A percentile compares a stretch with the other conserved stretches of the same genome.
Conservation (phyloP, 176 grass and related monocot species). For the Hyparrhenia diplandra region DNA sequence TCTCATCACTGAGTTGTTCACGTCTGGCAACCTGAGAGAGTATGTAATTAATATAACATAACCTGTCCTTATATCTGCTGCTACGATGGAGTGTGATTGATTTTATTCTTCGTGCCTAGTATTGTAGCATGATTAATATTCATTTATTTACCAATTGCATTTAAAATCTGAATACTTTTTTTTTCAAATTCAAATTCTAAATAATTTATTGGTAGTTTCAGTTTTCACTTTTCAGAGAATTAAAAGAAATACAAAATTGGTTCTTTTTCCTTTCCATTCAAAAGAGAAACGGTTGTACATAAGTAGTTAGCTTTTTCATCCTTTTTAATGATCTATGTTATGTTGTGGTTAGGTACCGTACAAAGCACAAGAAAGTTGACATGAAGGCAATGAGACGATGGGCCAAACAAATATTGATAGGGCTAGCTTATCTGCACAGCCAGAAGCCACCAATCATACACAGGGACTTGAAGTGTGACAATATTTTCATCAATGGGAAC, state of each 20-base stretch:
- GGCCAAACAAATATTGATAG: conserved; percentile 45
- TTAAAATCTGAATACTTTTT: background rate
- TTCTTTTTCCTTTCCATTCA: background rate
- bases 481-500: conserved; percentile 63
- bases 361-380: conserved; percentile 52
- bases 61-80: background rate
- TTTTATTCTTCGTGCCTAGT: background rate
- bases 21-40: conserved; percentile 52
- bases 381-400: conserved; percentile 48
- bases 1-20: conserved; percentile 60
- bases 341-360: conserved; percentile 28
- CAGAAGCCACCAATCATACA: conserved; percentile 48
- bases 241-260: background rate
- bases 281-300: background rate
- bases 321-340: background rate
- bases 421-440: conserved; percentile 42
- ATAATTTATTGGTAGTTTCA: background rate
- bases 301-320: background rate
- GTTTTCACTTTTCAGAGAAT: background rate
- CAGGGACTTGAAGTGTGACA: conserved; percentile 59
- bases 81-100: background rate
- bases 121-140: background rate
- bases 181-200: background rate
- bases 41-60: background rate
- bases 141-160: background rate